Evolutionary conservation across 2,329 filamentous ascomycete genomes (phyloP).

Genomic region (Chalara sp.): DNA sequence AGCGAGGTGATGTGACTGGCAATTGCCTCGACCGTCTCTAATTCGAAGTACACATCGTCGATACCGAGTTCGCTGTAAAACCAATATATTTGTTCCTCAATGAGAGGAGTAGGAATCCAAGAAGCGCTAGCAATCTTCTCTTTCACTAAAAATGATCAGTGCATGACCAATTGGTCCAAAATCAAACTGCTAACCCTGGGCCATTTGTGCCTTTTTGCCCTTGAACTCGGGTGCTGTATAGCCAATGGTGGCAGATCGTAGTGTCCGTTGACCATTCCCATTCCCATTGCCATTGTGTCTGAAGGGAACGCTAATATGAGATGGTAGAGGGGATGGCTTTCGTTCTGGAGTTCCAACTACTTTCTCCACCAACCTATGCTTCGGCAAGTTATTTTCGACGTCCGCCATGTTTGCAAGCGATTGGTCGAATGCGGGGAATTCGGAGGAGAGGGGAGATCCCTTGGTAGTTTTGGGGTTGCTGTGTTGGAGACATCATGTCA

Average conservation of each 20-base stretch:
- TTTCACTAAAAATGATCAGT: constrained; percentile 32
- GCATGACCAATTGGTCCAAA: background rate
- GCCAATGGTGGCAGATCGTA: constrained; percentile 85
- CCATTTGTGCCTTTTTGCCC: constrained; percentile 75
- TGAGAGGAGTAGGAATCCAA: constrained; percentile 78
- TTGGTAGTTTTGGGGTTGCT: background rate
- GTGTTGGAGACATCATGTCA: constrained; percentile 2
- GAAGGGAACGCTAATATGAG: constrained; percentile 69
- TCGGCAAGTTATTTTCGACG: constrained; percentile 6
- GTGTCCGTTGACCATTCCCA: constrained; percentile 54
- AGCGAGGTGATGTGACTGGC: constrained; percentile 92
- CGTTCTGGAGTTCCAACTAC: constrained; percentile 19
- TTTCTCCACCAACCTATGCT: constrained; percentile 20
- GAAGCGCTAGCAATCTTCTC: constrained; percentile 67
- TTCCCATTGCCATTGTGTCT: constrained; percentile 43
- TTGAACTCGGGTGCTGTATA: constrained; percentile 93
- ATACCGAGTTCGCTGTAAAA: constrained; percentile 98
- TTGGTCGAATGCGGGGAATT: constrained; percentile 4
- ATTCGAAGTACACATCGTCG: constrained; percentile 96
- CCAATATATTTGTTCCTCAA: constrained; percentile 85
- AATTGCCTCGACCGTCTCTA: constrained; percentile 79
- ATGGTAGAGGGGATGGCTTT: constrained; percentile 75
- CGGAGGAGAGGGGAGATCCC: background rate
- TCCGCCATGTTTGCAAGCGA: constrained; percentile 14
- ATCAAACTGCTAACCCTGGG: constrained; percentile 17